Conservation (phyloP, 2,329 filamentous ascomycete genomes). For the Penicillium vulpinum region DNA sequence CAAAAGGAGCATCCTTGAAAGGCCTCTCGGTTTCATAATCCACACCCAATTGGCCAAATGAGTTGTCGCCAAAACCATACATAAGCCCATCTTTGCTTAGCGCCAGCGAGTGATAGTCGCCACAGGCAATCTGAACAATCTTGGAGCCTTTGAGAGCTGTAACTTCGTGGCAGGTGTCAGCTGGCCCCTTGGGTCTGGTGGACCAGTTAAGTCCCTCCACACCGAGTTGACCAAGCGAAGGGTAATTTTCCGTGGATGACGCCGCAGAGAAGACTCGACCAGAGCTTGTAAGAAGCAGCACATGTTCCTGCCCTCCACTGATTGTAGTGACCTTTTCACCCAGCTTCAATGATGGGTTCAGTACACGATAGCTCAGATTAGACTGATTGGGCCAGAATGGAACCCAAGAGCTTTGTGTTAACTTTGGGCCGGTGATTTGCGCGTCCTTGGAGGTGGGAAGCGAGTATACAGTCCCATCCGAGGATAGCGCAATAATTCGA, state of each 20-base stretch:
- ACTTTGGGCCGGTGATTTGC: constrained; percentile 65
- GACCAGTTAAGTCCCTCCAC: constrained; percentile 79
- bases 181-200: constrained; percentile 72
- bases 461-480: constrained; percentile 77
- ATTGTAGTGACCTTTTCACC: constrained; percentile 74
- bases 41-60: constrained; percentile 86
- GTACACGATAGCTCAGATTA: constrained; percentile 67
- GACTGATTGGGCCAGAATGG: constrained; percentile 67
- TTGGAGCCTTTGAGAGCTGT: constrained; percentile 68
- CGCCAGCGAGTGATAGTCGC: constrained; percentile 82
- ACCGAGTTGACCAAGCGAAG: constrained; percentile 81
- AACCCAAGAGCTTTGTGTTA: constrained; percentile 67
- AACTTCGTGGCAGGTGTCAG: constrained; percentile 81
- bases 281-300: constrained; percentile 76
- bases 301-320: constrained; percentile 79
- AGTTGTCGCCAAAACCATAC: constrained; percentile 90
- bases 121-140: constrained; percentile 73
- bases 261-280: constrained; percentile 90
- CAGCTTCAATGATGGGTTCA: constrained; percentile 67
- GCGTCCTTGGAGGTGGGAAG: constrained; percentile 74
- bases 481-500: constrained; percentile 76
- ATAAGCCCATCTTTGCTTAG: constrained; percentile 74
- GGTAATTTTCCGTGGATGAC: constrained; percentile 74
- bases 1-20: constrained; percentile 67
- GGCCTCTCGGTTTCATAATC: constrained; percentile 63